phyloP scores from a whole-genome alignment of 179 eudicot species.

The Heliamphora pulchella region DNA sequence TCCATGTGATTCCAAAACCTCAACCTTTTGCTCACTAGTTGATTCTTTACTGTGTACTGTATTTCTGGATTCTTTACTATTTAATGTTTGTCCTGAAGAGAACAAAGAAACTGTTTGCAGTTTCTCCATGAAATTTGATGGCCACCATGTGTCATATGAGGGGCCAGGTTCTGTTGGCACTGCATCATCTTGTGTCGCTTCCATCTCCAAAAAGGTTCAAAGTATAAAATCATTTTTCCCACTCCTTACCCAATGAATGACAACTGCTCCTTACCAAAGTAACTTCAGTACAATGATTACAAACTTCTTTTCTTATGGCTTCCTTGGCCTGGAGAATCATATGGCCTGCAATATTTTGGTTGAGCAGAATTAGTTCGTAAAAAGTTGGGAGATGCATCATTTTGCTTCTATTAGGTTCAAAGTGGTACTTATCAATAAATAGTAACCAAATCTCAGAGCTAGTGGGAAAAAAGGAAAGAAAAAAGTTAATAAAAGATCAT shows the following conservation, averaged over 20 bases:
- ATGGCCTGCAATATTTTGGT: slow-evolving; percentile 5
- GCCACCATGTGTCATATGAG: slow-evolving; percentile 50
- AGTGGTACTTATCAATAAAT: neutral
- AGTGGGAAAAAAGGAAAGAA: neutral
- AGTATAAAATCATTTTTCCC: slow-evolving; percentile 41
- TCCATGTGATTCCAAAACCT: slow-evolving; percentile 36
- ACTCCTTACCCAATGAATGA: slow-evolving; percentile 32
- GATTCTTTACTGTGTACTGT: slow-evolving; percentile 36
- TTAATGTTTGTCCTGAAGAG: slow-evolving; percentile 43
- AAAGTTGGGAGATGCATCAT: neutral
- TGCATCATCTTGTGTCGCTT: slow-evolving; percentile 43
- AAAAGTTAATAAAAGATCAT: neutral
- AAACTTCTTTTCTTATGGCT: slow-evolving; percentile 14
- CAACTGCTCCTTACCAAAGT: slow-evolving; percentile 19
- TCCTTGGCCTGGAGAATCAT: slow-evolving; percentile 1
- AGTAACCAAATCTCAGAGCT: neutral
- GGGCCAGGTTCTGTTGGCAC: slow-evolving; percentile 40
- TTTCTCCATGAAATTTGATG: slow-evolving; percentile 43
- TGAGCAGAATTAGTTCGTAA: neutral
- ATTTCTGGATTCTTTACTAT: too few relatives aligned
- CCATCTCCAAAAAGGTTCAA: slow-evolving; percentile 48
- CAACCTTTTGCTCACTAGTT: slow-evolving; percentile 32
- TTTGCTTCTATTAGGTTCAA: neutral
- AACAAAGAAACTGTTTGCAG: slow-evolving; percentile 42
- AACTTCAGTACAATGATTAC: neutral